Base-by-base conservation (phyloP, 805 yeast genomes). In the Wickerhamiella slavikovae region DNA sequence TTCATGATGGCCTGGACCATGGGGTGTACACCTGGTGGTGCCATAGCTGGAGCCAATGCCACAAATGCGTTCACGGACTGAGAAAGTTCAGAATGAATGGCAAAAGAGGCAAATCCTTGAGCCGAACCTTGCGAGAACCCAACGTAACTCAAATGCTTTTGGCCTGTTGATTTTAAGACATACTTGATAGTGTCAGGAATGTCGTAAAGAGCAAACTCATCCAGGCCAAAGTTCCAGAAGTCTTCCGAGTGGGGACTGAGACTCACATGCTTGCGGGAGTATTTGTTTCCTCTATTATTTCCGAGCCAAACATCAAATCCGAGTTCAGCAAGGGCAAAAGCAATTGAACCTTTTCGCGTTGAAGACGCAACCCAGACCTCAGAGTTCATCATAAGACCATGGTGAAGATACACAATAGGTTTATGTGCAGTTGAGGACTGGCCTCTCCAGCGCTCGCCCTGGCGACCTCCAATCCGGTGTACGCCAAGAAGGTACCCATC, bases 261-360 rank as follows among this genome's bases (percentile, higher is more conserved):
- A n/a, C 46, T 36, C 11, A 61, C 34, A 50, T 85, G 93, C 41
- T 82, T 82, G 35, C 73, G 71, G 3, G 91, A 74, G 54, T 85
- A 85, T 54, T 85, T 89, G 54, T 85, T 89, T 8, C 93, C 93
- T 34, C 93, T 61, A 45, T 79, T 80, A 49, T 79, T 79, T 1
- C 96, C 96, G 38, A 85, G 57, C 85, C 92, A 85, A 4, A 85
- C 95, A 45, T 89, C 96, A 50, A 71, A 85, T 1, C 95, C 95
- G 24, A 70, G 49, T 35, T 80, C 89, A 34, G 73, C 74, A 20
- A 85, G 58, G 2, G 68, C 55, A 47, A 77, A 74, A 0, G 96
- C 94, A 28, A 89, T 52, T 37, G 71, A 68, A 27, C 60, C 57
- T 38, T 52, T 35, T 35, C 63, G 58, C 35, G 62, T 50, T 33